Conservation (phyloP, 2,329 filamentous ascomycete genomes). For the Domatiomyces catenatus region DNA sequence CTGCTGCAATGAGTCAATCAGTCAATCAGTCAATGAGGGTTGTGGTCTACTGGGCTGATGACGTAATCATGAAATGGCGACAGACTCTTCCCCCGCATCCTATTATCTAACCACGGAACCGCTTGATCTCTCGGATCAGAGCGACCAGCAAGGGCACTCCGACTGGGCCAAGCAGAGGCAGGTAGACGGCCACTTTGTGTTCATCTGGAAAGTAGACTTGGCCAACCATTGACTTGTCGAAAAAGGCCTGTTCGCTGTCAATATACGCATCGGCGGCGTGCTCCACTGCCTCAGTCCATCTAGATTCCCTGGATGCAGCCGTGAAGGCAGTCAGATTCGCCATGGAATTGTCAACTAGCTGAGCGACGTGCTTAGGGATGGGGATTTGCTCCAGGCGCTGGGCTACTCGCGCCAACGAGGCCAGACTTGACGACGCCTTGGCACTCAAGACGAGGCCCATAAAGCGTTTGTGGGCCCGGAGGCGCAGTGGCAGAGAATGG, state of each 20-base stretch:
- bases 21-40: too few relatives aligned
- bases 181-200: slow-evolving; percentile 91
- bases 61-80: background rate
- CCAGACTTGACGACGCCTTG: slow-evolving; percentile 81
- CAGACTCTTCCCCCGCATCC: background rate
- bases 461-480: slow-evolving; percentile 73
- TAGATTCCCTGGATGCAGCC: slow-evolving; percentile 46
- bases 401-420: slow-evolving; percentile 76
- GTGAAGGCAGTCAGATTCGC: slow-evolving; percentile 56
- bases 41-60: background rate
- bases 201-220: slow-evolving; percentile 98
- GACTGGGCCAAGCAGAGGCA: slow-evolving; percentile 78
- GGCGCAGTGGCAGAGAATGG: slow-evolving; percentile 61
- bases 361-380: slow-evolving; percentile 73
- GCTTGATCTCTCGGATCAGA: slow-evolving; percentile 62
- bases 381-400: slow-evolving; percentile 75
- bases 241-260: slow-evolving; percentile 86
- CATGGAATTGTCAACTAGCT: slow-evolving; percentile 68
- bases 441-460: slow-evolving; percentile 72
- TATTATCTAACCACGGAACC: background rate
- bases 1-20: too few relatives aligned
- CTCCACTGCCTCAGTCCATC: slow-evolving; percentile 52
- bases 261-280: slow-evolving; percentile 73
- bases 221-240: slow-evolving; percentile 97
- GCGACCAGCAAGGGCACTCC: slow-evolving; percentile 80